These are phyloP conservation scores for Yamadazyma kanchanaburiensis DNA, from an alignment of 1,139 yeast genomes.

Conservation along the genomic window DNA sequence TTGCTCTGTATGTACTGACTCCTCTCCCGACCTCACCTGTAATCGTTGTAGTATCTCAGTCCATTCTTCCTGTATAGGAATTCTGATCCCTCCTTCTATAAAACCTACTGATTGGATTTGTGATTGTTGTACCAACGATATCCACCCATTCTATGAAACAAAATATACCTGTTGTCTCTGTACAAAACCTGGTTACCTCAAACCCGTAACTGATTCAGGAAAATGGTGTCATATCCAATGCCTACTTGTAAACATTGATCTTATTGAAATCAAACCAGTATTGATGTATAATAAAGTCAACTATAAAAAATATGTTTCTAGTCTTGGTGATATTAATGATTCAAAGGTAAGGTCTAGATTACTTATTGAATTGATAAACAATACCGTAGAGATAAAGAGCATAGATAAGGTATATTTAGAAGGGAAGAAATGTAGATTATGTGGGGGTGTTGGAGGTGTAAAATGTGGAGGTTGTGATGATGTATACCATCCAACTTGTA, in stretches of 20 bases:
- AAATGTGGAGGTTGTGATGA: constrained; percentile 8
- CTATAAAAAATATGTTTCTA: constrained; percentile 2
- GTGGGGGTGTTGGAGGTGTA: too few species aligned
- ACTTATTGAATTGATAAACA: constrained; percentile 17
- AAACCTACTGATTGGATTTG: constrained; percentile 66
- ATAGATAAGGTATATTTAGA: constrained; percentile 29
- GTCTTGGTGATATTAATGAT: constrained; percentile 3
- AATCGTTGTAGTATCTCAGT: constrained; percentile 67
- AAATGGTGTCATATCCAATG: constrained; percentile 84
- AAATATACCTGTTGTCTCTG: constrained; percentile 69
- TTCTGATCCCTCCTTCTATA: constrained; percentile 22
- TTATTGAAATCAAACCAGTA: constrained; percentile 18
- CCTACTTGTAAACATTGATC: constrained; percentile 48
- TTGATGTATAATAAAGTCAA: constrained; percentile 3
- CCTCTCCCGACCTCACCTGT: constrained; percentile 48
- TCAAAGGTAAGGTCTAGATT: constrained; percentile 5
- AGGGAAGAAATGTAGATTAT: too few species aligned
- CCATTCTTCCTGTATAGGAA: constrained; percentile 72
- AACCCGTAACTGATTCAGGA: constrained; percentile 60
- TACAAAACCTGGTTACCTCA: constrained; percentile 62
- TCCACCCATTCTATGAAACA: constrained; percentile 56
- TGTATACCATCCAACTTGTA: constrained; percentile 61
- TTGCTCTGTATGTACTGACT: too few species aligned
- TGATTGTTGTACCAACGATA: constrained; percentile 74
- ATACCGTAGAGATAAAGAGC: constrained; percentile 23